Percentiles rank a stretch among this genome's conserved stretches.
These are phyloP conservation scores for Phytopythium montanum DNA, from an alignment of 352 stramenopile genomes.

Conservation along the genomic window DNA sequence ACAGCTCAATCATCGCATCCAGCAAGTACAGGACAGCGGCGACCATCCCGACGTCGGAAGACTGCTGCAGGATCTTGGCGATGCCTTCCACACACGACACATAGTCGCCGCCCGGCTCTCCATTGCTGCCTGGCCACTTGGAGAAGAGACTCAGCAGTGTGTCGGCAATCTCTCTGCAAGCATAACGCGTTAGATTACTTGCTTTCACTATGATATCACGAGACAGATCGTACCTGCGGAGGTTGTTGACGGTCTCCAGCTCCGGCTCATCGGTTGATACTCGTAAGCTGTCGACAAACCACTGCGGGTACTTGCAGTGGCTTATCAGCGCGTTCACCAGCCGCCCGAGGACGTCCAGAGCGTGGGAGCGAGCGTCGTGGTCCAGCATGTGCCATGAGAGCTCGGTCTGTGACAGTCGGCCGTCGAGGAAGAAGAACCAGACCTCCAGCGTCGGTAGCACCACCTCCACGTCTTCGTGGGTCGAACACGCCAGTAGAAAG, in stretches of 20 bases:
- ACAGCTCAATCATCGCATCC: constrained; percentile 74
- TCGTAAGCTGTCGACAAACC: constrained; percentile 50
- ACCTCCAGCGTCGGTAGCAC: constrained; percentile 78
- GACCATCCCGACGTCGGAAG: constrained; percentile 49
- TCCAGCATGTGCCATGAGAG: constrained; percentile 40
- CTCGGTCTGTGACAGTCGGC: constrained; percentile 34
- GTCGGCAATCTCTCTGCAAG: constrained; percentile 71
- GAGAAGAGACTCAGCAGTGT: constrained; percentile 78
- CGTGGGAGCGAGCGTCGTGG: constrained; percentile 20
- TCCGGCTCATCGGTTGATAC: constrained; percentile 53
- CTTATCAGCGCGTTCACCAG: constrained; percentile 67
- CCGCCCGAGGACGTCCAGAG: constrained; percentile 46
- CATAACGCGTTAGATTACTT: not conserved
- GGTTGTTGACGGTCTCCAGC: constrained; percentile 41
- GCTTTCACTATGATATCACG: too few species aligned
- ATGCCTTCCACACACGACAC: constrained; percentile 61
- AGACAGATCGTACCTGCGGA: constrained; percentile 44
- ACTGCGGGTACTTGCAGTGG: constrained; percentile 55
- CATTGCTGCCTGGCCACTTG: constrained; percentile 60
- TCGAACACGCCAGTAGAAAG: constrained; percentile 58
- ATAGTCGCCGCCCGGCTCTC: constrained; percentile 30
- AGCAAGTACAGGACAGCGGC: constrained; percentile 74
- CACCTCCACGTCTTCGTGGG: constrained; percentile 45
- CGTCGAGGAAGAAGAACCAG: constrained; percentile 86
- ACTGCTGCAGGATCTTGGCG: constrained; percentile 39